phyloP scores from a whole-genome alignment of 495 filamentous ascomycete species.

The Penicillium maclennaniae region DNA sequence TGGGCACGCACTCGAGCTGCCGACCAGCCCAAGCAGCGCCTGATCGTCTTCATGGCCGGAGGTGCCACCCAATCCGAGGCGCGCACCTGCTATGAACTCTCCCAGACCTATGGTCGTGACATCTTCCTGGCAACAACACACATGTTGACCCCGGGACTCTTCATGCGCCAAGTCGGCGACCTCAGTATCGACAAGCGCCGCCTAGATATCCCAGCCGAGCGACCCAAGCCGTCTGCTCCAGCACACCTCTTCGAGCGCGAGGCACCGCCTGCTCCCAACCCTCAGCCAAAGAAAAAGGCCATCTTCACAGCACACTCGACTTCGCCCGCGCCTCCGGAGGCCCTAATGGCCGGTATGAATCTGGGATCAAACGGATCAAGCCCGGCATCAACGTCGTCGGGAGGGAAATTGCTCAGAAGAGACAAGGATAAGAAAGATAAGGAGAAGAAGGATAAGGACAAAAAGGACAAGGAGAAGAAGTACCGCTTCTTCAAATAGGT shows the following conservation, averaged over 20 bases:
- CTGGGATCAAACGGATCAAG: slow-evolving; percentile 32
- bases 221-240: slow-evolving; percentile 74
- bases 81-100: slow-evolving; percentile 84
- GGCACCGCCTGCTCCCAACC: slow-evolving; percentile 42
- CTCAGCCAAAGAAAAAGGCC: slow-evolving; percentile 36
- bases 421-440: slow-evolving; percentile 35
- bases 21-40: slow-evolving; percentile 79
- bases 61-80: slow-evolving; percentile 91
- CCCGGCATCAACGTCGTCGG: slow-evolving; percentile 17
- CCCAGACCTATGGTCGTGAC: slow-evolving; percentile 65
- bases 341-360: slow-evolving; percentile 52
- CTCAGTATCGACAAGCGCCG: slow-evolving; percentile 68
- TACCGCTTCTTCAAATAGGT: slow-evolving; percentile 68
- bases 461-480: slow-evolving; percentile 61
- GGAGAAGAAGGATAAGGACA: slow-evolving; percentile 56
- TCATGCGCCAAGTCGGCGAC: slow-evolving; percentile 75
- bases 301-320: slow-evolving; percentile 25
- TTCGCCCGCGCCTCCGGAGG: slow-evolving; percentile 49
- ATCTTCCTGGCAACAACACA: slow-evolving; percentile 89
- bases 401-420: slow-evolving; percentile 38
- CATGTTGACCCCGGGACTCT: slow-evolving; percentile 80
- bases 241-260: slow-evolving; percentile 84
- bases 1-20: slow-evolving; percentile 82
- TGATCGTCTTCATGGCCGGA: slow-evolving; percentile 94
- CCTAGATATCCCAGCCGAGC: slow-evolving; percentile 76